phyloP scores from a whole-genome alignment of 2,329 filamentous ascomycete genomes.

The Cladosporium sp. region DNA sequence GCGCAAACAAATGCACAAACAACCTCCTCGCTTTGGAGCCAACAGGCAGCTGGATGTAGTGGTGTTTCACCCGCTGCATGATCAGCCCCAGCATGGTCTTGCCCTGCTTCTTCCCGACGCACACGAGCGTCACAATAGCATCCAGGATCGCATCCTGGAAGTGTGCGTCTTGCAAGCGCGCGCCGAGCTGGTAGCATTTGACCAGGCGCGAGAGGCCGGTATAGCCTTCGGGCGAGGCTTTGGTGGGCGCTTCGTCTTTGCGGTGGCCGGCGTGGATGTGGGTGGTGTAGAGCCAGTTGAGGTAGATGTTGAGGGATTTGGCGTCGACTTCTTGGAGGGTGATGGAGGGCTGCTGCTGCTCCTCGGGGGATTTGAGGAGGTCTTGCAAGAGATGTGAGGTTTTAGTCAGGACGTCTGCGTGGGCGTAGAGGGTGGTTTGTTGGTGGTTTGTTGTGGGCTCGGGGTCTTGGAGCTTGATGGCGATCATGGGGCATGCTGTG shows the following conservation, averaged over 20 bases:
- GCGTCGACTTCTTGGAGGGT: conserved; percentile 22
- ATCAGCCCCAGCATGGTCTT: not conserved
- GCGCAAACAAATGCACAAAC: conserved; percentile 11
- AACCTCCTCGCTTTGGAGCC: not conserved
- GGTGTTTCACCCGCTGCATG: conserved; percentile 2
- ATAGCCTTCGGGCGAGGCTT: not conserved
- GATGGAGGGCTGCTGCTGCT: conserved; percentile 2
- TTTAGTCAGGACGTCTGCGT: conserved; percentile 4
- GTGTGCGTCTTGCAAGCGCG: conserved; percentile 24
- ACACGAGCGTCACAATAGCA: conserved; percentile 2
- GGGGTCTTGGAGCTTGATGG: not conserved
- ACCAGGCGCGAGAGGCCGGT: not conserved
- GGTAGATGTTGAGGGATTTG: conserved; percentile 25
- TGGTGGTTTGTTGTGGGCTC: not conserved
- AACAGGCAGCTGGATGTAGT: not conserved
- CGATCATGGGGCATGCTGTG: not conserved
- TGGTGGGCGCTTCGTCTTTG: conserved; percentile 8
- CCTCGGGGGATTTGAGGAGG: conserved; percentile 12
- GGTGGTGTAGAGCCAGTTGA: conserved; percentile 29
- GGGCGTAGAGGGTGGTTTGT: conserved; percentile 8
- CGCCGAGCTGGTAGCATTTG: conserved; percentile 26
- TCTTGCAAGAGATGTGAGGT: conserved; percentile 21
- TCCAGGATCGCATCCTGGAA: conserved; percentile 30
- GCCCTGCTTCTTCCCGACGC: not conserved
- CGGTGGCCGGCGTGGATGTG: conserved; percentile 16